Evolutionary conservation across 2,329 filamentous ascomycete species (phyloP), one percentile per base, ranked within the genome.

Genomic region (Emergomyces orientalis): DNA sequence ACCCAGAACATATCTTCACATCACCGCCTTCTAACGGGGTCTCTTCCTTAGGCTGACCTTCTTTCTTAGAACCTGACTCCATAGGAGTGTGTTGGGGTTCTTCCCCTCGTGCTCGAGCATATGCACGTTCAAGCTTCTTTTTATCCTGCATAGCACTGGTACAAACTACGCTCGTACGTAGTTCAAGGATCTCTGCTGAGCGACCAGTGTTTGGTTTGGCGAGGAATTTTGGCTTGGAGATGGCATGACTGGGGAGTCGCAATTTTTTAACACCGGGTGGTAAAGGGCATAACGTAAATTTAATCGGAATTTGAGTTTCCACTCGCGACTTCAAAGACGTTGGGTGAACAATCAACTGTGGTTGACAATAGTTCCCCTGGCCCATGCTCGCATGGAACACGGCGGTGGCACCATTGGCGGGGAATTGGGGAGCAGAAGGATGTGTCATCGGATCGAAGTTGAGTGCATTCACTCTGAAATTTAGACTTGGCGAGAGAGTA

Each of bases 291-390:
- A 97, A 76, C 0, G 87, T 88, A 75, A 97, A 82, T 70, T 88
- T 88, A 68, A 97, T 90, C 9, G 89, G 90, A 68, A 97, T 97
- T 73, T 97, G 94, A 0, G 94, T 97, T 78, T 99, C 94, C 22
- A 97, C 94, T 27, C 94, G 87, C 19, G 92, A 96, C 76, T 97
- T 97, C 63, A 85, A 73, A 5, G 88, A 88, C 3, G 85, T 89
- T 5, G 86, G 85, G 65, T 87, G 81, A 52, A 90, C 84, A 14
- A 81, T 83, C 47, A 90, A 74, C 59, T 75, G 69, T 27, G 79
- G 78, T 43, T 73, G 74, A 32, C 75, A 69, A 6, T 73, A 67
- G 11, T 66, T 69, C 32, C 76, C 73, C 57, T 71, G 68, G 34
- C 71, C 69, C 34, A 69, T 59, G 51, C 65, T 69, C n/a, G 62